Conservation (phyloP, 352 stramenopile species). For the Pythium dissotocum region DNA sequence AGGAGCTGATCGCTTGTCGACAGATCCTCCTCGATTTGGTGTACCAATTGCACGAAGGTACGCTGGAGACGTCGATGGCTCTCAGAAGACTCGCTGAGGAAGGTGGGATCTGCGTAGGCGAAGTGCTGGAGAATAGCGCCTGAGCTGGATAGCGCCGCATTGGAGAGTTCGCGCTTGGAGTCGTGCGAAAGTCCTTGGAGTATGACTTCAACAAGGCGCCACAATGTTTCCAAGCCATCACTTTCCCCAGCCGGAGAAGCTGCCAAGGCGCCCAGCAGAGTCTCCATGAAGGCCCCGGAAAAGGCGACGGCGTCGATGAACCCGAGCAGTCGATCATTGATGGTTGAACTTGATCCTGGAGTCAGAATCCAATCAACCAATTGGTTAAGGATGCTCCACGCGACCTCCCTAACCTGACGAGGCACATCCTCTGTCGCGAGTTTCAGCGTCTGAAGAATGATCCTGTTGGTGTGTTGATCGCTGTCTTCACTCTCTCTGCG, state of each 20-base stretch:
- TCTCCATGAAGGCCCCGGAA: conserved; percentile 4
- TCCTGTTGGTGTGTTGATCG: neutral
- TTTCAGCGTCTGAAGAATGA: conserved; percentile 14
- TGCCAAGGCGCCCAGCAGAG: conserved; percentile 4
- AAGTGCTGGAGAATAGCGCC: conserved; percentile 62
- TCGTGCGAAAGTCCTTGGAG: conserved; percentile 6
- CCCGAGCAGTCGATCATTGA: neutral
- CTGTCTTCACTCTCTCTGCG: neutral
- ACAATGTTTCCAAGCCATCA: neutral
- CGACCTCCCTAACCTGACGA: neutral
- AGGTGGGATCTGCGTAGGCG: conserved; percentile 45
- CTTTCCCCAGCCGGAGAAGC: neutral
- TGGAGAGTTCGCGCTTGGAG: neutral
- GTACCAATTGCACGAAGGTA: conserved; percentile 42
- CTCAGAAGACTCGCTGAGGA: conserved; percentile 21
- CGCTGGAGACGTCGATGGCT: conserved; percentile 35
- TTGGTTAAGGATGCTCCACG: neutral
- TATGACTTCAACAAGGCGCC: conserved; percentile 10
- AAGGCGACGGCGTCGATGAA: neutral
- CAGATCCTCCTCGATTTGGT: conserved; percentile 38
- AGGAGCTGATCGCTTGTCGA: conserved; percentile 24
- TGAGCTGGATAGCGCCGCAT: conserved; percentile 17
- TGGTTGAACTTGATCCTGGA: neutral
- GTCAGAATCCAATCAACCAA: conserved; percentile 13
- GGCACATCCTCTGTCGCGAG: neutral